Percentiles rank a stretch among this genome's conserved stretches.
Conservation (phyloP, 202 grass and related monocot genomes). For the Schoenoplectus tabernaemontani region DNA sequence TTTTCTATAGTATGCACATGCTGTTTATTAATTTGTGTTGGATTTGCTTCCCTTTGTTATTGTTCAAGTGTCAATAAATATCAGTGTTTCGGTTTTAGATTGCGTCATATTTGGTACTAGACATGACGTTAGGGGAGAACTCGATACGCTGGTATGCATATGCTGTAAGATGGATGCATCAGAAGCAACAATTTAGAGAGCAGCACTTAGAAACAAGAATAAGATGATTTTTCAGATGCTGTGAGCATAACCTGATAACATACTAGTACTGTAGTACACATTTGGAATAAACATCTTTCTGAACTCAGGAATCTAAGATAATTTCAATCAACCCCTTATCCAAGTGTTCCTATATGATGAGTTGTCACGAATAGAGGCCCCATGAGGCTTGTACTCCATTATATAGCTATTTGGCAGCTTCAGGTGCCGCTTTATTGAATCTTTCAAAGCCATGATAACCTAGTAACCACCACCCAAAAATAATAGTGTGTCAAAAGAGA, state of each 20-base stretch:
- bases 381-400: slow-evolving; percentile 98
- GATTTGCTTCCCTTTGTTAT: no score
- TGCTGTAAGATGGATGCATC: background rate
- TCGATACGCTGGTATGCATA: background rate
- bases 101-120: no score
- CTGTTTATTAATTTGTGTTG: no score
- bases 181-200: background rate
- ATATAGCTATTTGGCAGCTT: slow-evolving; percentile 85
- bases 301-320: background rate
- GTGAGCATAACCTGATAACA: background rate
- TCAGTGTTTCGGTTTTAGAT: no score
- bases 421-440: slow-evolving; percentile 91
- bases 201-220: background rate
- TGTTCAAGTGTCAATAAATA: no score
- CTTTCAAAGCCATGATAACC: slow-evolving; percentile 79
- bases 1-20: no score
- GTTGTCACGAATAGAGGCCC: slow-evolving; percentile 76
- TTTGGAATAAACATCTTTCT: background rate
- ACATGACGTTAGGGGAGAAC: no score
- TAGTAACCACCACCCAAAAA: background rate
- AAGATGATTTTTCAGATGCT: background rate
- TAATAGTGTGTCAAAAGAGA: background rate
- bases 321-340: slow-evolving; percentile 52
- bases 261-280: slow-evolving; percentile 9
- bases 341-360: slow-evolving; percentile 97